These are phyloP conservation scores for Emericellopsis atlantica DNA, from an alignment of 2,329 filamentous ascomycete species.

Conservation along the genomic window DNA sequence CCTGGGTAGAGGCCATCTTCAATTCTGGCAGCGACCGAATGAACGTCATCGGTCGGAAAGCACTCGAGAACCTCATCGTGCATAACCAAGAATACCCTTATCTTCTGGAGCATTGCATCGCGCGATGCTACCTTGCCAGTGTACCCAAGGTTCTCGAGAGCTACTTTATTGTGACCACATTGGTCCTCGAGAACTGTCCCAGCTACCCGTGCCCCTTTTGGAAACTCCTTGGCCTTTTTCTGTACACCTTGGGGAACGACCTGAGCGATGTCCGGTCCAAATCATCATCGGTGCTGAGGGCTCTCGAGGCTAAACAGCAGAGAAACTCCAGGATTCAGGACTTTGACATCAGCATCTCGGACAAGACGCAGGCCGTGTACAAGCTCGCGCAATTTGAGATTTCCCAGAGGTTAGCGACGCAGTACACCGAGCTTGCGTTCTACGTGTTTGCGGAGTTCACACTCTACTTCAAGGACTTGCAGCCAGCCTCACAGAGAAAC, in stretches of 20 bases:
- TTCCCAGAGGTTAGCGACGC: constrained; percentile 76
- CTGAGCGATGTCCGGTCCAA: constrained; percentile 82
- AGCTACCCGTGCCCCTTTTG: constrained; percentile 79
- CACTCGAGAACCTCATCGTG: constrained; percentile 77
- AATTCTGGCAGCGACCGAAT: constrained; percentile 83
- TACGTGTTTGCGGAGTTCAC: constrained; percentile 94
- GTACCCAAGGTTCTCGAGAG: constrained; percentile 77
- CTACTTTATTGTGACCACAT: constrained; percentile 86
- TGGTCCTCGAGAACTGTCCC: constrained; percentile 73
- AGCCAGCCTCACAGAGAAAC: constrained; percentile 75
- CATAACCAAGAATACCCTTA: constrained; percentile 83
- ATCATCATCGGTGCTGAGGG: constrained; percentile 68
- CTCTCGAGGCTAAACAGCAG: constrained; percentile 66
- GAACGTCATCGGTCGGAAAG: constrained; percentile 78
- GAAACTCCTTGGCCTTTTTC: constrained; percentile 76
- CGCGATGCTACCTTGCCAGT: constrained; percentile 78
- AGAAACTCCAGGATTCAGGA: constrained; percentile 86
- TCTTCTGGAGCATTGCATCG: constrained; percentile 78
- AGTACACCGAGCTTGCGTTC: constrained; percentile 82
- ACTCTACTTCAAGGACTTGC: constrained; percentile 78
- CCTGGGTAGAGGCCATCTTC: constrained; percentile 94
- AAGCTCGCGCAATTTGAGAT: constrained; percentile 96
- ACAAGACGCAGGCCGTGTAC: constrained; percentile 96
- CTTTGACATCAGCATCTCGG: constrained; percentile 95
- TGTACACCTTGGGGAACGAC: constrained; percentile 89